These are phyloP conservation scores for Zancudomyces culisetae DNA, from an alignment of 371 early-diverging fungal genomes.

Conservation along the genomic window DNA sequence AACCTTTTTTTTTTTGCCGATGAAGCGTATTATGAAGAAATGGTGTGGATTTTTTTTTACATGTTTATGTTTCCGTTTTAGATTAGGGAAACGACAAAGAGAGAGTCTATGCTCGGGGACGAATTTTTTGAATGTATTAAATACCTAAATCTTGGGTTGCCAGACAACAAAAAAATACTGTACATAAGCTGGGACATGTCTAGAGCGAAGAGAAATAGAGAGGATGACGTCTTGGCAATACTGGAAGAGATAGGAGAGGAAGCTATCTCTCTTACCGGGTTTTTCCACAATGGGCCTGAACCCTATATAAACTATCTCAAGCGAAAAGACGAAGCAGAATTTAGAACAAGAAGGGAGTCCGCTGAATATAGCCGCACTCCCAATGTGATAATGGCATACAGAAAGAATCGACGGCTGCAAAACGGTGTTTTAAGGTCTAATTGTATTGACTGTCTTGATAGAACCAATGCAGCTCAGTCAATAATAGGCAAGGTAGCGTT, in stretches of 20 bases:
- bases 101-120: slow-evolving; percentile 71
- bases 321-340: slow-evolving; percentile 10
- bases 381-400: not conserved
- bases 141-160: slow-evolving; percentile 78
- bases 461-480: slow-evolving; percentile 98
- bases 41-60: not conserved
- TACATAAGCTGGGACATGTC: slow-evolving; percentile 98
- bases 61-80: slow-evolving; percentile 6
- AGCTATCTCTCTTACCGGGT: slow-evolving; percentile 63
- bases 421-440: slow-evolving; percentile 91
- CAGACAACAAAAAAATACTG: slow-evolving; percentile 46
- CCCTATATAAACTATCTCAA: slow-evolving; percentile 33
- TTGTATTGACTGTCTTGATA: slow-evolving; percentile 98
- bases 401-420: slow-evolving; percentile 27
- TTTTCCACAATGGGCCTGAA: slow-evolving; percentile 79
- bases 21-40: too few species aligned
- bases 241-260: slow-evolving; percentile 78
- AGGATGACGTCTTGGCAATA: slow-evolving; percentile 75
- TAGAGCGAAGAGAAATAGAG: slow-evolving; percentile 70
- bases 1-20: too few species aligned
- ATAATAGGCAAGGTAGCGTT: slow-evolving; percentile 88
- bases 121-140: slow-evolving; percentile 62
- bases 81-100: slow-evolving; percentile 67
- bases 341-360: slow-evolving; percentile 3
- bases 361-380: not conserved